A percentile compares a stretch with the other conserved stretches of the same genome.
Evolutionary conservation across 148 eudicot genomes (phyloP).

Genomic region (Rheum nobile): DNA sequence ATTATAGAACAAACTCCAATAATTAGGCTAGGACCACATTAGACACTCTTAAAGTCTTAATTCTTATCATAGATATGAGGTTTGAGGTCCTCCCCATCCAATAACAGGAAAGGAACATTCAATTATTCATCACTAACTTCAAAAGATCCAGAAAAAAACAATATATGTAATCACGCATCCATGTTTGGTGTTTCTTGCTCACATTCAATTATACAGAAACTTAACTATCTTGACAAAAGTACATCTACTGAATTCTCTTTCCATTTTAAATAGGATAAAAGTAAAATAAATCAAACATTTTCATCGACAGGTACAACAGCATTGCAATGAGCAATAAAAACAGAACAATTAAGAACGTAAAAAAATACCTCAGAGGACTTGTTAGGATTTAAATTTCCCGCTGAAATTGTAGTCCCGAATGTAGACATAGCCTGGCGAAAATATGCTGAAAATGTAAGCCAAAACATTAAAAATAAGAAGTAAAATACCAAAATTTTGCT

Average conservation of each 20-base stretch:
- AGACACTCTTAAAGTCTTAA: too few relatives aligned
- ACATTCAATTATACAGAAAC: neutral
- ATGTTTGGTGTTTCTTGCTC: neutral
- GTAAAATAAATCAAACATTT: neutral
- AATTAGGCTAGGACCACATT: too few relatives aligned
- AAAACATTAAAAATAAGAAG: too few relatives aligned
- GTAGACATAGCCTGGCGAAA: neutral
- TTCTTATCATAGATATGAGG: neutral
- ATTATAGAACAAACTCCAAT: neutral
- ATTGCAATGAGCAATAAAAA: neutral
- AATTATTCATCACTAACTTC: neutral
- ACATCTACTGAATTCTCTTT: neutral
- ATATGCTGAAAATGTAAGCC: neutral
- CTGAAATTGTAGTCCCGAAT: slow-evolving; percentile 3
- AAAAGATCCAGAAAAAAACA: neutral
- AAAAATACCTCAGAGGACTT: slow-evolving; percentile 6
- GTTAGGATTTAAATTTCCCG: slow-evolving; percentile 5
- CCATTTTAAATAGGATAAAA: neutral
- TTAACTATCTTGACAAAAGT: neutral
- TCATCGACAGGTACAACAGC: neutral
- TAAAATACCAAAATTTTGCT: too few relatives aligned
- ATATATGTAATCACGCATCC: neutral
- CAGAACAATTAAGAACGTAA: neutral
- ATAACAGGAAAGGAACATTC: neutral
- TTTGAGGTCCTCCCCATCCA: neutral